Percentiles rank a stretch among this genome's conserved stretches.
phyloP scores from a whole-genome alignment of 2,329 filamentous ascomycete genomes.

The Trichoderma asperellum region DNA sequence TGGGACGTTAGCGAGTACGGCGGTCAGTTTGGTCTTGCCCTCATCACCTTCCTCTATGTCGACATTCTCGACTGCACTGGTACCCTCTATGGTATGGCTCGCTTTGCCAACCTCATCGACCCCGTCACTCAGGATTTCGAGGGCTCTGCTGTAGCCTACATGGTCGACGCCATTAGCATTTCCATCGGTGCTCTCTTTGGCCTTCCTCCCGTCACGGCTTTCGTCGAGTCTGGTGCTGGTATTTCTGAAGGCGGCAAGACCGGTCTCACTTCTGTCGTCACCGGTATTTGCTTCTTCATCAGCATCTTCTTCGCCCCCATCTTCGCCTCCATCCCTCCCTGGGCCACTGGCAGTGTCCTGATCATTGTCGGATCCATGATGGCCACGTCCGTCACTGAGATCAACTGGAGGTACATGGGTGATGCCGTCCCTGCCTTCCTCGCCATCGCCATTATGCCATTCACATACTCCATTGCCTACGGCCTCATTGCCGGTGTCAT shows the following conservation, averaged over 20 bases:
- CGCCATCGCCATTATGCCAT: slow-evolving; percentile 84
- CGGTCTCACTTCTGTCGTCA: slow-evolving; percentile 78
- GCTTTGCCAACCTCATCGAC: slow-evolving; percentile 79
- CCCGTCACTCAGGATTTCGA: slow-evolving; percentile 86
- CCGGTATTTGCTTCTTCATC: slow-evolving; percentile 83
- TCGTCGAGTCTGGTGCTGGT: slow-evolving; percentile 86
- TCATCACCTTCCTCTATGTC: slow-evolving; percentile 88
- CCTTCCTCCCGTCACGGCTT: slow-evolving; percentile 80
- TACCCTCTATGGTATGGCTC: slow-evolving; percentile 87
- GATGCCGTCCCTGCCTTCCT: slow-evolving; percentile 85
- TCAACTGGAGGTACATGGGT: slow-evolving; percentile 87
- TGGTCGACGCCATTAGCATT: slow-evolving; percentile 78
- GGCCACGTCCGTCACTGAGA: slow-evolving; percentile 75
- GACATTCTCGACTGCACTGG: slow-evolving; percentile 88
- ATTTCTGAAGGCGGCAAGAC: slow-evolving; percentile 87
- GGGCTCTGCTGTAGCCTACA: slow-evolving; percentile 80
- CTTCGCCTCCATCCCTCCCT: slow-evolving; percentile 85
- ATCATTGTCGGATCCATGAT: slow-evolving; percentile 88
- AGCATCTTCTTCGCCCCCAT: slow-evolving; percentile 89
- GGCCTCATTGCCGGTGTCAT: slow-evolving; percentile 81
- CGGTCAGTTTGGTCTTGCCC: slow-evolving; percentile 77
- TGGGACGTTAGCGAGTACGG: slow-evolving; percentile 73
- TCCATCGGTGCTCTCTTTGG: slow-evolving; percentile 80
- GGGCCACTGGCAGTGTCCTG: slow-evolving; percentile 87
- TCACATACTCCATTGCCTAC: slow-evolving; percentile 87